phyloP scores from a whole-genome alignment of 1,139 yeast species.

The Saccharomyces hybrid region DNA sequence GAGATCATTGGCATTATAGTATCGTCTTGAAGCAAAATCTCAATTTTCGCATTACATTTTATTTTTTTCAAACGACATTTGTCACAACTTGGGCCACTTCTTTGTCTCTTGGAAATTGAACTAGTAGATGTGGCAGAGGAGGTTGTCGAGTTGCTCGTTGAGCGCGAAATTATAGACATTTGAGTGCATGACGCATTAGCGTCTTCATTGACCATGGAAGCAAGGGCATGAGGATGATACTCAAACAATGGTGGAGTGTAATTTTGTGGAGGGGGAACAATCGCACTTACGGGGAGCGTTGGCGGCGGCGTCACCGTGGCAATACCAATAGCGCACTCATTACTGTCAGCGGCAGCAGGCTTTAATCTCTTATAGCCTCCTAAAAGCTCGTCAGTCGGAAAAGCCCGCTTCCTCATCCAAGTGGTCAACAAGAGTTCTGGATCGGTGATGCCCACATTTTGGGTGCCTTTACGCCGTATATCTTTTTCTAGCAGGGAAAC shows the following conservation, averaged over 20 bases:
- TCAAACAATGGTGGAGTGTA: neutral
- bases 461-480: constrained; percentile 1
- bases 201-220: neutral
- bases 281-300: constrained; percentile 9
- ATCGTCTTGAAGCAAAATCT: constrained; percentile 25
- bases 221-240: neutral
- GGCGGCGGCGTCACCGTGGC: constrained; percentile 13
- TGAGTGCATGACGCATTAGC: neutral
- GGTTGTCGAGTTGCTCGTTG: neutral
- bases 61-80: constrained; percentile 62
- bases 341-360: neutral
- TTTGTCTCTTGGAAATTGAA: constrained; percentile 41
- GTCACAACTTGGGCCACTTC: constrained; percentile 74
- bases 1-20: constrained; percentile 13
- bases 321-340: constrained; percentile 1
- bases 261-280: constrained; percentile 8
- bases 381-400: neutral
- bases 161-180: neutral
- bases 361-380: constrained; percentile 3
- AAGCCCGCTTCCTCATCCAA: neutral
- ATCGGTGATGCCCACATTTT: constrained; percentile 1
- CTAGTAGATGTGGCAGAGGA: constrained; percentile 2
- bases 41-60: constrained; percentile 64
- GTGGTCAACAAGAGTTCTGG: neutral
- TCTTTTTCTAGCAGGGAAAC: constrained; percentile 5